Conservation (phyloP, 345 rosid species). For the Lepidium africanum region DNA sequence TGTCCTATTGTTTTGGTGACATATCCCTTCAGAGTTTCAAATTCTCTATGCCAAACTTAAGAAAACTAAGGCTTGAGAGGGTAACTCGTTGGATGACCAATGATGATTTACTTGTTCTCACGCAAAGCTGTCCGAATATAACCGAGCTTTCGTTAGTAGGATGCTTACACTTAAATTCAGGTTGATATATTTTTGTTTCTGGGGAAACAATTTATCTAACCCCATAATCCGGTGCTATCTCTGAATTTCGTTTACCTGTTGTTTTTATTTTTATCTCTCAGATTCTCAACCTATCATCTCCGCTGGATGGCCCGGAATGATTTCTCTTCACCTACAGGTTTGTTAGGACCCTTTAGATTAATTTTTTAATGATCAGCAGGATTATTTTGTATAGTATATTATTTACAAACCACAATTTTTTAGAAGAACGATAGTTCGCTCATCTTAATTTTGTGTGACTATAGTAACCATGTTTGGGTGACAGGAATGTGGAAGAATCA, state of each 20-base stretch:
- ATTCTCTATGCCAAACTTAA: slow-evolving; percentile 36
- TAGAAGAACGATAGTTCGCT: neutral
- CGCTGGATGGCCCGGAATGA: slow-evolving; percentile 71
- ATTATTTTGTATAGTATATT: neutral
- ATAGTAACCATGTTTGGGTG: neutral
- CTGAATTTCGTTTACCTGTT: neutral
- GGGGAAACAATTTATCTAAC: neutral
- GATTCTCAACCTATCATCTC: slow-evolving; percentile 59
- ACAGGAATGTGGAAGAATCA: slow-evolving; percentile 67
- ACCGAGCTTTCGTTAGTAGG: slow-evolving; percentile 59
- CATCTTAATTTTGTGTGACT: neutral
- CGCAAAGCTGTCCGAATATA: slow-evolving; percentile 44
- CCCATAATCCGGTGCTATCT: neutral
- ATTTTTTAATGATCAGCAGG: neutral
- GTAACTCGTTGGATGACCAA: slow-evolving; percentile 76
- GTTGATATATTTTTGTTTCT: slow-evolving; percentile 11
- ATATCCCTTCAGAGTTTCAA: slow-evolving; percentile 52
- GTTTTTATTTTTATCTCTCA: slow-evolving; percentile 20
- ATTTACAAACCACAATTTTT: neutral
- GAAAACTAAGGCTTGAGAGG: slow-evolving; percentile 58
- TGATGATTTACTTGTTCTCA: slow-evolving; percentile 49
- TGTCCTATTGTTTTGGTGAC: slow-evolving; percentile 73
- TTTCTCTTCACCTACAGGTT: slow-evolving; percentile 66
- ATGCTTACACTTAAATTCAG: slow-evolving; percentile 53
- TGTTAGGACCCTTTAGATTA: neutral